phyloP scores from a whole-genome alignment of 2,329 filamentous ascomycete genomes.

The Ophiostoma sp. region DNA sequence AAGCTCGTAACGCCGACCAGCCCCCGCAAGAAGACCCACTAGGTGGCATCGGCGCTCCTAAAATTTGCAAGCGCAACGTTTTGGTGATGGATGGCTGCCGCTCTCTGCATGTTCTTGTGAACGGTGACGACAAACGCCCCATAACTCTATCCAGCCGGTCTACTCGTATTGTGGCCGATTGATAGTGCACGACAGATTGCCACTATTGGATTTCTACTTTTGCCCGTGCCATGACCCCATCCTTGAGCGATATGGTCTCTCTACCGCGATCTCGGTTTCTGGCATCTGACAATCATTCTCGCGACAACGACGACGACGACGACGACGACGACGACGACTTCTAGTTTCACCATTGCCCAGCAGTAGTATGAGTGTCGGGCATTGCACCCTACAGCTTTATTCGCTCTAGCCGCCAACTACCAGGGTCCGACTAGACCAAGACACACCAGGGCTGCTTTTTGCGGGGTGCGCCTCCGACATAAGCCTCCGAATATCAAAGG shows the following conservation, averaged over 20 bases:
- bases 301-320: background rate
- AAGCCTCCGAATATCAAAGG: background rate
- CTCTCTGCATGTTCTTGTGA: background rate
- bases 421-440: slow-evolving; percentile 11
- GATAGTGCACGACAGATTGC: background rate
- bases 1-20: slow-evolving; percentile 2
- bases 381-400: background rate
- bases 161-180: background rate
- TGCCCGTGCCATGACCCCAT: slow-evolving; percentile 1
- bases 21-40: slow-evolving; percentile 9
- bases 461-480: slow-evolving; percentile 16
- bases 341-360: background rate
- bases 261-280: background rate
- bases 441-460: slow-evolving; percentile 16
- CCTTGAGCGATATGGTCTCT: background rate
- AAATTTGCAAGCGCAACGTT: slow-evolving; percentile 11
- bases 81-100: background rate
- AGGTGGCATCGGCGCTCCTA: slow-evolving; percentile 6
- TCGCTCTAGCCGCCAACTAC: slow-evolving; percentile 11
- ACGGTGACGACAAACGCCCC: slow-evolving; percentile 13
- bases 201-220: slow-evolving; percentile 5
- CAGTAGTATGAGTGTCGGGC: background rate
- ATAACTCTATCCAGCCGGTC: background rate
- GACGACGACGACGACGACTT: background rate
- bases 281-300: background rate